phyloP scores from a whole-genome alignment of 345 rosid species.

The Eucalyptus pauciflora region DNA sequence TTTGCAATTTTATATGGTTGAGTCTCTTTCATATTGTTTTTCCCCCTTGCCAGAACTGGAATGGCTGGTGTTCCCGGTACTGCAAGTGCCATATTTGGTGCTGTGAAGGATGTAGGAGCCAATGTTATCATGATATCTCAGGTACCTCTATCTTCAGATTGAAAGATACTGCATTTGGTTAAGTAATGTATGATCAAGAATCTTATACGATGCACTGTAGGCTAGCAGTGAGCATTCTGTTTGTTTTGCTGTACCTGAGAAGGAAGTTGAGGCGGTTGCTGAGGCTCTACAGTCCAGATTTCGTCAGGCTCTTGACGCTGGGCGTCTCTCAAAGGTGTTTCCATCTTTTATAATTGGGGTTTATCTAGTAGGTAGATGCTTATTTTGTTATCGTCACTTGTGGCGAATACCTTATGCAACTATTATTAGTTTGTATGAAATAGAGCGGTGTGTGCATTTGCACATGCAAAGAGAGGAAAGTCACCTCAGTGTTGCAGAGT shows the following conservation, averaged over 20 bases:
- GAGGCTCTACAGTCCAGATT: constrained; percentile 82
- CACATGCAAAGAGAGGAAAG: background rate
- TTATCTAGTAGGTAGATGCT: background rate
- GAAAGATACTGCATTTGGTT: background rate
- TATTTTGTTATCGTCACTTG: background rate
- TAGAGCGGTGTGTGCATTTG: background rate
- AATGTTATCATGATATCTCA: constrained; percentile 98
- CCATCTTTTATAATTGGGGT: background rate
- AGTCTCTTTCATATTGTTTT: background rate
- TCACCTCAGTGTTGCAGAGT: background rate
- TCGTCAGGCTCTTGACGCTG: constrained; percentile 80
- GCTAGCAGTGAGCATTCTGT: constrained; percentile 99
- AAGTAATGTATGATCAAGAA: background rate
- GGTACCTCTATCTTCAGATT: constrained; percentile 23
- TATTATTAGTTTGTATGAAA: background rate
- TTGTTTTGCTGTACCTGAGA: constrained; percentile 99
- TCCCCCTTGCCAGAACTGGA: constrained; percentile 57
- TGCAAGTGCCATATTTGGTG: constrained; percentile 83
- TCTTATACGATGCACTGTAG: constrained; percentile 13
- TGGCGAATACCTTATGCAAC: background rate
- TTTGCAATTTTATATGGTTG: background rate
- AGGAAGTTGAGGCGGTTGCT: constrained; percentile 85
- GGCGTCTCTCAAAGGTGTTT: constrained; percentile 92
- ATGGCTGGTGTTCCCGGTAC: constrained; percentile 99
- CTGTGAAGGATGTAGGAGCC: constrained; percentile 97